Evolutionary conservation across 768 basidiomycete species (phyloP).

Genomic region (Amanita exitialis): DNA sequence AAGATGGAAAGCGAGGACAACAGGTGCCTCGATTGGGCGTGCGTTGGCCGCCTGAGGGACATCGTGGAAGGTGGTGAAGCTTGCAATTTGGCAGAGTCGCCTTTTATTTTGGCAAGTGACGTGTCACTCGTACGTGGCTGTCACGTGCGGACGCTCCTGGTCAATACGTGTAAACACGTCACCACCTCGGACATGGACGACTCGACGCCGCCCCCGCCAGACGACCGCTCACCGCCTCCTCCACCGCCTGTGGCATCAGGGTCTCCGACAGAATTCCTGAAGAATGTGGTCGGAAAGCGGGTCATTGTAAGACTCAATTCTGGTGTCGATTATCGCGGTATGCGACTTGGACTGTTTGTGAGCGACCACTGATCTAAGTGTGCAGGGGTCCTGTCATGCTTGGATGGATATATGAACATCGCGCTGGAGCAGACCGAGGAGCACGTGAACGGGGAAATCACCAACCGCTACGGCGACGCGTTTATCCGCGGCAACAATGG

Average conservation of each 20-base stretch:
- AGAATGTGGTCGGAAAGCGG: slow-evolving; percentile 92
- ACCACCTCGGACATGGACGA: slow-evolving; percentile 1
- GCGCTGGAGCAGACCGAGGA: slow-evolving; percentile 97
- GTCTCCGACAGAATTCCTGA: slow-evolving; percentile 87
- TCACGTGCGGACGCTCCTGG: slow-evolving; percentile 1
- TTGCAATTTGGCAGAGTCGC: background rate
- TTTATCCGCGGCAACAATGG: slow-evolving; percentile 95
- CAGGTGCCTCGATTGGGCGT: slow-evolving; percentile 4
- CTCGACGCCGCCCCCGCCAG: slow-evolving; percentile 11
- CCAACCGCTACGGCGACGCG: slow-evolving; percentile 88
- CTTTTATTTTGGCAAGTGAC: slow-evolving; percentile 6
- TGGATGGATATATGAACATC: slow-evolving; percentile 99
- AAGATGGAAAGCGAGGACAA: slow-evolving; percentile 36
- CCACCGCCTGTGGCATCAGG: slow-evolving; percentile 48
- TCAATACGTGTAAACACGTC: background rate
- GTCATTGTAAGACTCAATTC: slow-evolving; percentile 88
- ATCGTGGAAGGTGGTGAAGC: background rate
- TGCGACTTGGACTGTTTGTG: slow-evolving; percentile 12
- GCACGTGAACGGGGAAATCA: slow-evolving; percentile 78
- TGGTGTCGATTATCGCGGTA: slow-evolving; percentile 91
- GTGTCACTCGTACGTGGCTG: slow-evolving; percentile 8
- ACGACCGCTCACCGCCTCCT: slow-evolving; percentile 20
- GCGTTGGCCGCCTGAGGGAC: slow-evolving; percentile 6
- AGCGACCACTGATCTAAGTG: background rate
- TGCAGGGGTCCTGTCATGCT: slow-evolving; percentile 82